These are phyloP conservation scores for Cryptococcus sp. DNA, from an alignment of 1,284 basidiomycete species.

Conservation along the genomic window DNA sequence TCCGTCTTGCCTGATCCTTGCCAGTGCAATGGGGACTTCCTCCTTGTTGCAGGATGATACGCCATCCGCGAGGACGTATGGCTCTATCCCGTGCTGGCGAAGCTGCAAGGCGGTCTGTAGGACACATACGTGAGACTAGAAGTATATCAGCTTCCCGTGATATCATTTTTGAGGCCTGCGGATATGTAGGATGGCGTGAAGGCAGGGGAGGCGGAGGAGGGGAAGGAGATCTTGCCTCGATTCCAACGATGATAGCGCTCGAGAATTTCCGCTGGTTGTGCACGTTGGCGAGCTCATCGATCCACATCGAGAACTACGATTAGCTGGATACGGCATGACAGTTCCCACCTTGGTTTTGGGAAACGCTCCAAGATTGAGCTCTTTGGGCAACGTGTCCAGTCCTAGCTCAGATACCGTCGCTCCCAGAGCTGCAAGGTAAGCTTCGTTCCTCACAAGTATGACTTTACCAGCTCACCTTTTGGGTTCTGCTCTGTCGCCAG, in stretches of 20 bases:
- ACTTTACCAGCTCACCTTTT: constrained; percentile 52
- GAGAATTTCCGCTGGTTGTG: constrained; percentile 52
- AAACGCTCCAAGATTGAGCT: constrained; percentile 56
- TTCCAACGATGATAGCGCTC: constrained; percentile 72
- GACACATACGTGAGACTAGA: constrained; percentile 75
- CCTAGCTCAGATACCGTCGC: constrained; percentile 62
- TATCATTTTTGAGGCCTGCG: too few relatives aligned
- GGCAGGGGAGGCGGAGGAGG: constrained; percentile 10
- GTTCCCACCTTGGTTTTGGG: constrained; percentile 55
- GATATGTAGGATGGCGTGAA: not conserved
- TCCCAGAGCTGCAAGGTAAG: constrained; percentile 58
- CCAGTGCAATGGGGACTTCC: constrained; percentile 49
- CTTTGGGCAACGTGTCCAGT: constrained; percentile 54
- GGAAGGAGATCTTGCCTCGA: constrained; percentile 52
- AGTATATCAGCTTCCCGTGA: not conserved
- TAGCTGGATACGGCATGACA: not conserved
- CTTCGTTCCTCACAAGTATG: too few relatives aligned
- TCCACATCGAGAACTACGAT: constrained; percentile 71
- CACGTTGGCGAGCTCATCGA: constrained; percentile 57
- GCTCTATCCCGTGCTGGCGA: constrained; percentile 33
- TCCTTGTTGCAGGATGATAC: constrained; percentile 69
- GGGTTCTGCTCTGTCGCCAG: constrained; percentile 79
- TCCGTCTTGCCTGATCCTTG: constrained; percentile 65
- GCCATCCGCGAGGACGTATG: constrained; percentile 67
- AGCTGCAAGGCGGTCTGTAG: constrained; percentile 72